Conservation (phyloP, 768 basidiomycete species). For the Xerocomus spinulosus region DNA sequence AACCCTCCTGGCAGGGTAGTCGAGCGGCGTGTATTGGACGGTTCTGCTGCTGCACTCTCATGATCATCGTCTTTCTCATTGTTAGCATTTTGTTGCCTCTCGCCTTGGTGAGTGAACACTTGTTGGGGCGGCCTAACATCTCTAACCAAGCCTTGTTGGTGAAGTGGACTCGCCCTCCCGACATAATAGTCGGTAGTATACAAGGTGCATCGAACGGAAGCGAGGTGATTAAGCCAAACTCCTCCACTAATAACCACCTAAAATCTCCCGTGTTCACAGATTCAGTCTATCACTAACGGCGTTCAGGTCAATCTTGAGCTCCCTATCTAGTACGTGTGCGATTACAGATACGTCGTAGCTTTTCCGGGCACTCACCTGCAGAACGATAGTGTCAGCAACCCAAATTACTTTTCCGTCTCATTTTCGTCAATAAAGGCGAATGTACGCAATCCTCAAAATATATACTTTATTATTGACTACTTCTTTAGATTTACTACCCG, state of each 20-base stretch:
- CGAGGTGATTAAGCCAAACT: constrained; percentile 36
- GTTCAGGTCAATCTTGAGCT: constrained; percentile 57
- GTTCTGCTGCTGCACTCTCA: constrained; percentile 72
- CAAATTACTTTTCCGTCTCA: constrained; percentile 71
- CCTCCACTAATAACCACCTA: constrained; percentile 14
- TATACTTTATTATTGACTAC: constrained; percentile 3
- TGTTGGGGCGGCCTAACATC: neutral
- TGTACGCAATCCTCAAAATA: constrained; percentile 32
- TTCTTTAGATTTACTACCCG: constrained; percentile 64
- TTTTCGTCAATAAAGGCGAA: constrained; percentile 62
- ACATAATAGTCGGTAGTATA: constrained; percentile 53
- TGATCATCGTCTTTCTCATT: constrained; percentile 61
- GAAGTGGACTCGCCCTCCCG: constrained; percentile 77
- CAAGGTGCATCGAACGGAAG: constrained; percentile 36
- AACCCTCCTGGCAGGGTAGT: constrained; percentile 44
- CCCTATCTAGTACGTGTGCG: constrained; percentile 54
- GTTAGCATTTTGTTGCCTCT: constrained; percentile 63
- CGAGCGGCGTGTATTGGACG: constrained; percentile 57
- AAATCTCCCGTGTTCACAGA: constrained; percentile 21
- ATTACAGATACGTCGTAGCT: neutral
- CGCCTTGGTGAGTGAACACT: constrained; percentile 49
- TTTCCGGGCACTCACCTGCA: constrained; percentile 4
- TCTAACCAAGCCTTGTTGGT: constrained; percentile 3
- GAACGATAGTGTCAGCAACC: constrained; percentile 62
- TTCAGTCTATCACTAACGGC: constrained; percentile 39